Evolutionary conservation across 2,329 filamentous ascomycete genomes (phyloP).

Genomic region (Allantophomopsis cytisporea): DNA sequence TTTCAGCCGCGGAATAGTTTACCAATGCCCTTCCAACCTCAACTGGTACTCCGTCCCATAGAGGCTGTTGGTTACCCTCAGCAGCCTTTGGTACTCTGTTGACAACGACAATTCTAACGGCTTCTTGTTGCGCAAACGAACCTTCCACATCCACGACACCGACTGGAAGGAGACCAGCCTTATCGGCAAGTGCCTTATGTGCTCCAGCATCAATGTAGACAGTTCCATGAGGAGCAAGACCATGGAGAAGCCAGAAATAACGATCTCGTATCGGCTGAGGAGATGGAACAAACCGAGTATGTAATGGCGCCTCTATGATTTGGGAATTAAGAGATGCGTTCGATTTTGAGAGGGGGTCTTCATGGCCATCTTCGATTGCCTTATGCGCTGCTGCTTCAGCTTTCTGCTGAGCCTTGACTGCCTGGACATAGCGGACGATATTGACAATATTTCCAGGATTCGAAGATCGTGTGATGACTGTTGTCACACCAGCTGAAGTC

Average conservation of each 20-base stretch:
- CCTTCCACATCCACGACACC: slow-evolving; percentile 88
- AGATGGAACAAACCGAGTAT: slow-evolving; percentile 87
- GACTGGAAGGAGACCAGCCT: slow-evolving; percentile 78
- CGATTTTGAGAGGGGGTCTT: slow-evolving; percentile 19
- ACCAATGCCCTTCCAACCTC: slow-evolving; percentile 85
- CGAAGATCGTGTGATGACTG: slow-evolving; percentile 88
- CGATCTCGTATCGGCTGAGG: slow-evolving; percentile 77
- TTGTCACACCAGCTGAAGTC: slow-evolving; percentile 89
- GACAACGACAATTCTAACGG: slow-evolving; percentile 75
- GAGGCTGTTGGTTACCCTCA: not conserved
- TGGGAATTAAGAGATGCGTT: slow-evolving; percentile 25
- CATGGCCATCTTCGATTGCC: not conserved
- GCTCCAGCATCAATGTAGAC: slow-evolving; percentile 90
- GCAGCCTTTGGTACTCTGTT: slow-evolving; percentile 28
- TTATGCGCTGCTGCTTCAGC: slow-evolving; percentile 2
- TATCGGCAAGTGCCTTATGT: slow-evolving; percentile 63
- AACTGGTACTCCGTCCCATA: slow-evolving; percentile 35
- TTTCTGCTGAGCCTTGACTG: slow-evolving; percentile 25
- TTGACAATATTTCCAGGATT: slow-evolving; percentile 82
- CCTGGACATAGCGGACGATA: slow-evolving; percentile 73
- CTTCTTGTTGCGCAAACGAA: slow-evolving; percentile 81
- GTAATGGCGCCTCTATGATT: slow-evolving; percentile 45
- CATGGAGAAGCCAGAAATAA: slow-evolving; percentile 95
- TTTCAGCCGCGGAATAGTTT: slow-evolving; percentile 83
- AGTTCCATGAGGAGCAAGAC: slow-evolving; percentile 78